Base-by-base conservation (phyloP, 495 filamentous ascomycete genomes). In the Xylaria telfairii region DNA sequence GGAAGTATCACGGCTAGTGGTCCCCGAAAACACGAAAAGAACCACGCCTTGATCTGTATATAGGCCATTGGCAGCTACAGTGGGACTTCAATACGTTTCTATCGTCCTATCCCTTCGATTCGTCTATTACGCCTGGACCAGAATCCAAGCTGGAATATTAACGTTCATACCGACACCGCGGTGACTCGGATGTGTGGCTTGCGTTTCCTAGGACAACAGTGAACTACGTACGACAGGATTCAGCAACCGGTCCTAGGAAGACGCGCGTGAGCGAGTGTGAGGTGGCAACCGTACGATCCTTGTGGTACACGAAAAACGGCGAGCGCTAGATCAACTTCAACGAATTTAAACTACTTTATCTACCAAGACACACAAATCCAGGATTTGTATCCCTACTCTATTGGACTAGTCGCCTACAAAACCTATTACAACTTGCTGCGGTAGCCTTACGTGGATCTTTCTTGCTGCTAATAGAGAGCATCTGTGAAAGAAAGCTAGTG, bases 281-380 rank as follows among this genome's bases (percentile, higher is more conserved):
- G 44, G 67, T 69, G 56, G 44, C 57, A 69, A 44, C 56, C n/a
- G 56, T 69, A 60, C 56, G 44, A 60, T 51, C 26, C 42, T 60
- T 57, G 42, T 32, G 41, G 30, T 69, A 32, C 56, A 63, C 44
- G 26, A 67, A 26, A 41, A 13, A 63, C 59, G 34, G 42, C 57
- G 46, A 42, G 21, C 67, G 8, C 8, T 69, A 2, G 57, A 69
- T n/a, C 57, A 47, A 44, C 37, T 44, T 46, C 24, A 37, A 47
- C 57, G 57, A 62, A 46, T 41, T 8, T 7, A 59, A 24, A 32
- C 19, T 49, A 66, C 47, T 54, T 65, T 53, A 42, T 53, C 26
- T 21, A 47, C 19, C 26, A 17, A 46, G 41, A 12, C 41, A n/a
- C 61, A 64, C 28, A 64, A 32, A 24, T 32, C 37, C 13, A 64